These are phyloP conservation scores for Carex parvula DNA, from an alignment of 176 grass and related monocot genomes.

Conservation along the genomic window DNA sequence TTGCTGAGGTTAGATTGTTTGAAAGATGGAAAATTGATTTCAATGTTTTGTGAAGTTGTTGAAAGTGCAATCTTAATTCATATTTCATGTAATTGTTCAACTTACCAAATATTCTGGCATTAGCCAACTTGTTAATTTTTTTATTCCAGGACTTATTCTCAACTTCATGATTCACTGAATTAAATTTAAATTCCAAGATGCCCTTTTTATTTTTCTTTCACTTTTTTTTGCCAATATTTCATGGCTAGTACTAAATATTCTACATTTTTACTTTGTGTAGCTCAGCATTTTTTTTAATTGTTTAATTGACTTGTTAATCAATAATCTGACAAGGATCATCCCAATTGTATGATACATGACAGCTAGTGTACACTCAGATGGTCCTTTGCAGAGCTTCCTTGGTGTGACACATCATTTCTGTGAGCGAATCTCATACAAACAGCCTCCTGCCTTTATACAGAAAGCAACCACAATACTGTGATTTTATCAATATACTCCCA, in stretches of 20 bases:
- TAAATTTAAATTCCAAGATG: background rate
- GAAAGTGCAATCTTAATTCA: background rate
- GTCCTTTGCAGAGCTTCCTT: constrained; percentile 30
- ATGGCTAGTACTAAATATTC: background rate
- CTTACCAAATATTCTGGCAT: background rate
- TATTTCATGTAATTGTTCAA: background rate
- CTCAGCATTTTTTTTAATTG: background rate
- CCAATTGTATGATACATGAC: constrained; percentile 35
- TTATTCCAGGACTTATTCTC: background rate
- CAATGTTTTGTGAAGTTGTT: background rate
- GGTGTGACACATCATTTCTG: constrained; percentile 33
- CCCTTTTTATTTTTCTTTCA: background rate
- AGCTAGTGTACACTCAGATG: constrained; percentile 17
- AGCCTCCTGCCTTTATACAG: background rate
- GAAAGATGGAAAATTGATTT: no score
- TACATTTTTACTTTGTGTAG: background rate
- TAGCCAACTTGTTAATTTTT: background rate
- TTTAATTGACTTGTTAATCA: background rate
- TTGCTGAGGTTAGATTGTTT: no score
- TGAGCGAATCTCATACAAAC: constrained; percentile 13
- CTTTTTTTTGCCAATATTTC: background rate
- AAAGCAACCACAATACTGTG: background rate
- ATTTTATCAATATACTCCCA: background rate
- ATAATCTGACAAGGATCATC: constrained; percentile 18
- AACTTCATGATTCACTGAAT: background rate